phyloP scores from a whole-genome alignment of 352 stramenopile genomes.

The Elongisporangium anandrum region DNA sequence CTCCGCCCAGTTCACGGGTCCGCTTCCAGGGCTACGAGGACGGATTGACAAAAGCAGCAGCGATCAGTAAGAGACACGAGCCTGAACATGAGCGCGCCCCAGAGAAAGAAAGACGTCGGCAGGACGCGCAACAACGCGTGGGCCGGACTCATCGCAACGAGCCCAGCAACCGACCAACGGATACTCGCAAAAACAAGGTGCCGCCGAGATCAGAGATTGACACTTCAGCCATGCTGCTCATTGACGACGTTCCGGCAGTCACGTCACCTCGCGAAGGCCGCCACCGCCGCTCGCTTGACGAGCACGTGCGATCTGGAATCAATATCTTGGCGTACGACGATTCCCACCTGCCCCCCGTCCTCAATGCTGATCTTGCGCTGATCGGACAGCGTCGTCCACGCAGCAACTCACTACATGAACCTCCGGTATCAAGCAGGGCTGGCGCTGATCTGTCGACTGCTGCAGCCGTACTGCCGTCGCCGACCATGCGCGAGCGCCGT shows the following conservation, averaged over 20 bases:
- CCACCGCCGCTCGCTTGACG: background rate
- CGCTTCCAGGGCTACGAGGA: constrained; percentile 27
- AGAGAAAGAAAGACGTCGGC: constrained; percentile 1
- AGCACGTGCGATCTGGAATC: background rate
- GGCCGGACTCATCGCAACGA: constrained; percentile 17
- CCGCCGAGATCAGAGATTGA: background rate
- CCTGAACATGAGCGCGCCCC: constrained; percentile 1
- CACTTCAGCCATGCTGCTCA: background rate
- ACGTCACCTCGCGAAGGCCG: background rate
- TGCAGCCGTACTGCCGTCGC: constrained; percentile 27
- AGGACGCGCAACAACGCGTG: constrained; percentile 8
- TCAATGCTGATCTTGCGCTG: constrained; percentile 12
- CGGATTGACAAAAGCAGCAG: background rate
- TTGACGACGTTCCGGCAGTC: background rate
- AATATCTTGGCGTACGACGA: background rate
- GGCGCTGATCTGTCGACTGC: constrained; percentile 15
- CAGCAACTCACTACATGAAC: constrained; percentile 2
- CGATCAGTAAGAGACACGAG: background rate
- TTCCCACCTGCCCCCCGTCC: constrained; percentile 13
- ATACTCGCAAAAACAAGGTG: constrained; percentile 3
- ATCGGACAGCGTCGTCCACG: constrained; percentile 32
- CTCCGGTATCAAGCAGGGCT: constrained; percentile 1
- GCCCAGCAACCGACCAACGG: constrained; percentile 1
- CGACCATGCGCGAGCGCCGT: constrained; percentile 33
- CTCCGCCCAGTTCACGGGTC: constrained; percentile 29